phyloP scores from a whole-genome alignment of 75 land plant genomes.

The Ceratopteris richardii region DNA sequence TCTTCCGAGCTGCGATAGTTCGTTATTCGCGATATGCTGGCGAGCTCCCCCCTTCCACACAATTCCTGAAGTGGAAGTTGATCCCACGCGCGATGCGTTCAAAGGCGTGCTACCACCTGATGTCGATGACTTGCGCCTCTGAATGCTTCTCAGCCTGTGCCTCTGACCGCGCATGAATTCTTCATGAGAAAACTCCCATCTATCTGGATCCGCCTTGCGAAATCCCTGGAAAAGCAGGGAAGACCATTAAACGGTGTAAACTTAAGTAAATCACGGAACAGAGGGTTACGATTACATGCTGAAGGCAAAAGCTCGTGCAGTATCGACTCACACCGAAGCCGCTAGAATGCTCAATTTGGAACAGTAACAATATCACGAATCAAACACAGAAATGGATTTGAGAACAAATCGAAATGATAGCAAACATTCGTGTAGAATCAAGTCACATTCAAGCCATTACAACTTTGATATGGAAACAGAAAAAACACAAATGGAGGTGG shows the following conservation, averaged over 20 bases:
- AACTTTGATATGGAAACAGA: no score
- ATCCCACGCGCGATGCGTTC: no score
- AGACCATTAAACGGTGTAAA: not conserved
- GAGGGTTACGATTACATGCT: not conserved
- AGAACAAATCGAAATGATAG: no score
- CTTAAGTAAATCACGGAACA: not conserved
- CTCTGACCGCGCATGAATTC: conserved; percentile 49
- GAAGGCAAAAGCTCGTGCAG: not conserved
- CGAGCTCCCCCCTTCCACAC: not conserved
- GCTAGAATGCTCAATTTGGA: no score
- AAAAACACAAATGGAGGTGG: no score
- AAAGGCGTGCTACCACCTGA: conserved; percentile 6
- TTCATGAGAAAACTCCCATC: conserved; percentile 71
- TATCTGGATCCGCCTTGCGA: conserved; percentile 58
- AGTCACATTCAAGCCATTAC: no score
- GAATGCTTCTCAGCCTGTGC: conserved; percentile 37
- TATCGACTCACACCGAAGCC: no score
- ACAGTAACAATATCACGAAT: no score
- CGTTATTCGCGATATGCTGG: conserved; percentile 7
- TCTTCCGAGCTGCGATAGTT: conserved; percentile 24
- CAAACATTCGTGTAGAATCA: no score
- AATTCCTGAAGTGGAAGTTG: conserved; percentile 2
- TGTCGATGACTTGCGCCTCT: conserved; percentile 23
- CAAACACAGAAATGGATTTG: no score
- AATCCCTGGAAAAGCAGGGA: conserved; percentile 40